Evolutionary conservation across 2,329 filamentous ascomycete species (phyloP), one percentile per base, ranked within the genome.

Genomic region (Coniochaeta ligniaria): DNA sequence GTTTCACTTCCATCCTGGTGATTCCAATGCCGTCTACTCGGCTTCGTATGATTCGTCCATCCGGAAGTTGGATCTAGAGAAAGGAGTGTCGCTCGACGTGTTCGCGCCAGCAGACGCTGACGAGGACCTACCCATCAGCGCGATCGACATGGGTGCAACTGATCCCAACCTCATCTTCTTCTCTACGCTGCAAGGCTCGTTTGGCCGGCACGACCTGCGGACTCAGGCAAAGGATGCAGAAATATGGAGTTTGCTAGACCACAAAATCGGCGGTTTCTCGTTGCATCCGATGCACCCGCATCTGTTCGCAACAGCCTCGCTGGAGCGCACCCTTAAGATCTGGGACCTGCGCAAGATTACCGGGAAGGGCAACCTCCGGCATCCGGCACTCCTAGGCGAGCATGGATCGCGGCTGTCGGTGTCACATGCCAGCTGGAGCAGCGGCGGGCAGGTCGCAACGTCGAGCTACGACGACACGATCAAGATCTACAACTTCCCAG

Each of bases 181-280:
- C 74, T 94, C 93, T 0, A 97, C 94, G 0, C 78, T 99, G 0
- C 83, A 90, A 36, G 95, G 95, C 1, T 80, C 79, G 0, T 87
- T 98, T 31, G 93, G 93, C 0, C 86, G 89, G 1, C 87, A 95
- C 69, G 95, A 99, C 69, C 81, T 89, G 60, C 86, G 94, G 8
- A 80, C 83, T 0, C 76, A 80, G 0, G 73, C 80, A 0, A 75
- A 75, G 7, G 80, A 85, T 2, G 81, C 83, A 0, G 84, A 92
- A 17, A 77, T 90, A 1, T 96, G 91, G 83, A 81, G 85, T 9
- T 78, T 98, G 0, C 90, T 88, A 0, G 92, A 96, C 59, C 93
- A 96, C 73, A 99, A 99, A 70, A 97, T 99, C 59, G 95, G 95
- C 20, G 95, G 95, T 0, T 98, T 98, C 73, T 90, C 88, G 0